A percentile compares a stretch with the other conserved stretches of the same genome.
Evolutionary conservation across 345 rosid genomes (phyloP).

Genomic region (Hevea brasiliensis): DNA sequence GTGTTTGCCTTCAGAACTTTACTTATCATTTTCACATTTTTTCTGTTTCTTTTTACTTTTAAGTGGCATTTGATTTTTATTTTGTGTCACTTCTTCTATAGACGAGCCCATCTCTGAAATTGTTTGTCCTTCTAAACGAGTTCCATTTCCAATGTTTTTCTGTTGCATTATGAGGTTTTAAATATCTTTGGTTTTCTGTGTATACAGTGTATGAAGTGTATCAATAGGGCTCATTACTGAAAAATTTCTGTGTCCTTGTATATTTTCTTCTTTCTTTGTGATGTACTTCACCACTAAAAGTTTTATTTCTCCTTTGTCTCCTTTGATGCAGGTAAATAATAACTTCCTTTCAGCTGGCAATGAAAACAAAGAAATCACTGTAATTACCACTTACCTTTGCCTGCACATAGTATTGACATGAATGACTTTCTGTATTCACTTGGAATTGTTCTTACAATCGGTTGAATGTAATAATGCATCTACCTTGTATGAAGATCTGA

Average conservation of each 20-base stretch:
- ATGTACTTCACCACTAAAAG: conserved; percentile 2
- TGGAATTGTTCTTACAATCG: not conserved
- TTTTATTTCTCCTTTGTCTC: conserved; percentile 17
- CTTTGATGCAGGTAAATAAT: conserved; percentile 78
- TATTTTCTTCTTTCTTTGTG: not conserved
- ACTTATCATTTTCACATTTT: not conserved
- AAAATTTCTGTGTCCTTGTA: not conserved
- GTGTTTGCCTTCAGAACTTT: not conserved
- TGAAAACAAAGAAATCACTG: conserved; percentile 86
- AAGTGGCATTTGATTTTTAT: not conserved
- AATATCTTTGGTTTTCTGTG: too few relatives aligned
- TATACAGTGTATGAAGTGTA: not conserved
- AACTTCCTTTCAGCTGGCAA: conserved; percentile 92
- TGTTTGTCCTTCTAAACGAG: not conserved
- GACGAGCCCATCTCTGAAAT: not conserved
- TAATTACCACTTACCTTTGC: conserved; percentile 39
- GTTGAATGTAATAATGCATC: not conserved
- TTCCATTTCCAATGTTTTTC: not conserved
- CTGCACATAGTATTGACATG: not conserved
- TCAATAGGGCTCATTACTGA: not conserved
- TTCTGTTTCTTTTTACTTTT: not conserved
- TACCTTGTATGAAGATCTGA: not conserved
- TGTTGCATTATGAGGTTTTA: not conserved
- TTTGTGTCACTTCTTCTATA: not conserved
- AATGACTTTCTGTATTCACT: not conserved